Conservation (phyloP, 2,329 filamentous ascomycete species). For the Cordyceps tenuipes region DNA sequence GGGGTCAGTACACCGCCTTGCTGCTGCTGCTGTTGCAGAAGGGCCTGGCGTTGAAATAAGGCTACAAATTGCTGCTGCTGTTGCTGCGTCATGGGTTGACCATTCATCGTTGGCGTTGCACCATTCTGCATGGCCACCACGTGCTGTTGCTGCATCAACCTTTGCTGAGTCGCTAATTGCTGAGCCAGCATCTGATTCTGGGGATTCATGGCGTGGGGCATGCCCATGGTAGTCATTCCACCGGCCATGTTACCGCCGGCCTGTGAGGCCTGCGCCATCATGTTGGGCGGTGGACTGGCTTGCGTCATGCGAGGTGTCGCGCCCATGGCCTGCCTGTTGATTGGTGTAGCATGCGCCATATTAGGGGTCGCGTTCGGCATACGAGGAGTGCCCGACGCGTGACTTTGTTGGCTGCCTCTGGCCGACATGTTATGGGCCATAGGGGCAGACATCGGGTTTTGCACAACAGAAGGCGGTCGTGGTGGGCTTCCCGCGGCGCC, state of each 20-base stretch:
- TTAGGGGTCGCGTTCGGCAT: conserved; percentile 55
- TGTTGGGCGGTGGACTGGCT: conserved; percentile 51
- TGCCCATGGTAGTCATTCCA: conserved; percentile 27
- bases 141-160: conserved; percentile 33
- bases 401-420: conserved; percentile 58
- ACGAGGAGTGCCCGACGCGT: conserved; percentile 53
- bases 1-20: conserved; percentile 33
- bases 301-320: conserved; percentile 56
- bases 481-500: conserved; percentile 62
- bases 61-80: conserved; percentile 30
- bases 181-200: conserved; percentile 31
- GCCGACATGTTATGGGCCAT: conserved; percentile 57
- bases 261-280: conserved; percentile 50
- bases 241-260: conserved; percentile 40
- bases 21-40: conserved; percentile 17
- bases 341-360: conserved; percentile 51
- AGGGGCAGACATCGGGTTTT: conserved; percentile 50
- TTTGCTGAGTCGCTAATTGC: conserved; percentile 42
- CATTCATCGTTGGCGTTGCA: conserved; percentile 24
- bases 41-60: conserved; percentile 28
- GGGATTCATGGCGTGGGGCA: conserved; percentile 39
- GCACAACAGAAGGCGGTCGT: conserved; percentile 57
- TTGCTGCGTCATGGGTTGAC: conserved; percentile 27
- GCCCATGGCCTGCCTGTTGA: conserved; percentile 41
- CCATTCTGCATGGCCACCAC: conserved; percentile 15